Evolutionary conservation across 2,329 filamentous ascomycete species (phyloP).

Genomic region (Acarospora socialis): DNA sequence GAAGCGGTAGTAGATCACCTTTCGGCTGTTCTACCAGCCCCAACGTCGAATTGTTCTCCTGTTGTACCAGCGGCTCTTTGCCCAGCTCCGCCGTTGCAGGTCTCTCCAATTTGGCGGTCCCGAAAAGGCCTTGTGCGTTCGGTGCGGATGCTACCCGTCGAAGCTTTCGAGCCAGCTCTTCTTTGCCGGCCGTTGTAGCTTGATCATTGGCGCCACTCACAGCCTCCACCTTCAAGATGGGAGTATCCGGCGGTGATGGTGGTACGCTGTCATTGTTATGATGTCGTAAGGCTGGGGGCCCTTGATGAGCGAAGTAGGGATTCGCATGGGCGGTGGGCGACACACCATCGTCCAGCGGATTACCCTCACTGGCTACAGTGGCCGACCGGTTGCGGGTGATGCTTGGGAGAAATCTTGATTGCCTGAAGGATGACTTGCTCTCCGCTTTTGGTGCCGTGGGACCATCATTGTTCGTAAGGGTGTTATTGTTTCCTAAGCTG

Average conservation of each 20-base stretch:
- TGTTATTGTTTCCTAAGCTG: constrained; percentile 35
- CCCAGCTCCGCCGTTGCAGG: constrained; percentile 75
- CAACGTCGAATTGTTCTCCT: constrained; percentile 39
- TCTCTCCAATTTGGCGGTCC: constrained; percentile 47
- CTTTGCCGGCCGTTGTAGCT: constrained; percentile 67
- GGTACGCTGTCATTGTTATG: constrained; percentile 90
- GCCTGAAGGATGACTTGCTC: constrained; percentile 56
- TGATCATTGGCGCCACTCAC: constrained; percentile 51
- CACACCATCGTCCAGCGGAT: constrained; percentile 72
- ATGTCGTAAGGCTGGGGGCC: constrained; percentile 81
- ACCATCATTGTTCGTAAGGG: constrained; percentile 27
- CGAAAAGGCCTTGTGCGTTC: constrained; percentile 88
- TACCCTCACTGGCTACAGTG: constrained; percentile 85
- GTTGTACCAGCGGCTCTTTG: constrained; percentile 59
- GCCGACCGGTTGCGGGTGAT: constrained; percentile 78
- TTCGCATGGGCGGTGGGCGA: constrained; percentile 92
- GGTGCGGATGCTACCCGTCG: constrained; percentile 90
- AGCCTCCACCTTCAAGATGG: constrained; percentile 54
- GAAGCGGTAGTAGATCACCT: constrained; percentile 15
- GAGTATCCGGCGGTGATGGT: constrained; percentile 82
- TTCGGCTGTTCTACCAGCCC: constrained; percentile 37
- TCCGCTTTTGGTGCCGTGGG: constrained; percentile 42
- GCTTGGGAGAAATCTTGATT: constrained; percentile 77
- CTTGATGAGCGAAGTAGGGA: constrained; percentile 94
- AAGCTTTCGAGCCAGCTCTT: constrained; percentile 84